Percentiles rank a stretch among this genome's conserved stretches.
These are phyloP conservation scores for Phytophthora hybrid DNA, from an alignment of 352 stramenopile genomes.

Conservation along the genomic window DNA sequence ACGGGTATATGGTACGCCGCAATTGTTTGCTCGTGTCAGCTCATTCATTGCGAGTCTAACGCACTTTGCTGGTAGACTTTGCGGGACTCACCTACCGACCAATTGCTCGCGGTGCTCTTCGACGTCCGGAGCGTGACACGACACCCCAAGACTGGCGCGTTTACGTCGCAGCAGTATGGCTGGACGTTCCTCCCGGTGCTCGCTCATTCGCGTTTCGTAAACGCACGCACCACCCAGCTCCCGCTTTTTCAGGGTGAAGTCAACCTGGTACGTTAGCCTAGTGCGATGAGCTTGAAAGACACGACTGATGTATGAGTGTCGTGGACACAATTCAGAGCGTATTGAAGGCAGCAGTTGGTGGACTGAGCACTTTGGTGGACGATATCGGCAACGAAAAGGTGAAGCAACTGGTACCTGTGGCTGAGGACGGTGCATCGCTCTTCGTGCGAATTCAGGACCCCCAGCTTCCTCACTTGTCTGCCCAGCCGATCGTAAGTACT, in stretches of 20 bases:
- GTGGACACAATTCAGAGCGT: conserved; percentile 35
- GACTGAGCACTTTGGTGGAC: conserved; percentile 45
- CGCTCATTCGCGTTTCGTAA: conserved; percentile 42
- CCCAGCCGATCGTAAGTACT: conserved; percentile 53
- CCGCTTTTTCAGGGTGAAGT: conserved; percentile 72
- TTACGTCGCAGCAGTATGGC: conserved; percentile 55
- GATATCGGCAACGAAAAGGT: conserved; percentile 56
- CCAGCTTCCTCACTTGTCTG: conserved; percentile 49
- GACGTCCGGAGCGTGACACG: conserved; percentile 60
- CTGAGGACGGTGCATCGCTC: conserved; percentile 59
- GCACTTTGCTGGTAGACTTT: conserved; percentile 51
- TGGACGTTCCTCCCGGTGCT: conserved; percentile 78
- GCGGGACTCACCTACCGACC: conserved; percentile 41
- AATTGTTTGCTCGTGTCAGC: background rate
- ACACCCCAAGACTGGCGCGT: conserved; percentile 54
- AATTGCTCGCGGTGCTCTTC: conserved; percentile 53
- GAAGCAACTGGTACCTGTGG: conserved; percentile 41
- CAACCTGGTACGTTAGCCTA: conserved; percentile 55
- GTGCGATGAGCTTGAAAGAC: background rate
- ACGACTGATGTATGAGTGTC: background rate
- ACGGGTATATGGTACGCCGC: conserved; percentile 60
- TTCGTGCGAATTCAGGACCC: conserved; percentile 75
- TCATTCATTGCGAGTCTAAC: background rate
- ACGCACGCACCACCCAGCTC: conserved; percentile 54
- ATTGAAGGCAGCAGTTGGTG: conserved; percentile 36